Evolutionary conservation across 768 basidiomycete genomes (phyloP).

Genomic region (Amanita rimosa): DNA sequence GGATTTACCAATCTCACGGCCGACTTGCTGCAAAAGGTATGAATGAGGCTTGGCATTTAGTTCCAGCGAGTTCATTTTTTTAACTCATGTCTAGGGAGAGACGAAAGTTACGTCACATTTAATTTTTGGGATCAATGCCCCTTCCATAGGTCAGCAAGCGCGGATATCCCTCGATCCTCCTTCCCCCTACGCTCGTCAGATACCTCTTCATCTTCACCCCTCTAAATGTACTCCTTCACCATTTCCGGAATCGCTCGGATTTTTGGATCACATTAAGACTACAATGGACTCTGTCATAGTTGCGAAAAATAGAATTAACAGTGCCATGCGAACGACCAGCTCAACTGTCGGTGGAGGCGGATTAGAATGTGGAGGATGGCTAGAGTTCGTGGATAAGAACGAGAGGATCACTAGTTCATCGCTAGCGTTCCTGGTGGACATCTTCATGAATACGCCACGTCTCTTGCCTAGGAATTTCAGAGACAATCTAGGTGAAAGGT

Average conservation of each 20-base stretch:
- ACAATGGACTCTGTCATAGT: conserved; percentile 30
- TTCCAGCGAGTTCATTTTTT: too few relatives aligned
- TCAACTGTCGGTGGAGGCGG: conserved; percentile 40
- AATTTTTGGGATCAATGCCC: conserved; percentile 40
- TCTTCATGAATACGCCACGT: conserved; percentile 31
- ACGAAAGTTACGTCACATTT: conserved; percentile 39
- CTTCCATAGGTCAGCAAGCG: conserved; percentile 14
- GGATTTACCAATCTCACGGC: too few relatives aligned
- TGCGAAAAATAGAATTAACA: conserved; percentile 25
- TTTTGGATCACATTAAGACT: conserved; percentile 20
- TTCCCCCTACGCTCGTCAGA: conserved; percentile 47
- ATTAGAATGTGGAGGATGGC: conserved; percentile 48
- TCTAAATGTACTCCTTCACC: conserved; percentile 20
- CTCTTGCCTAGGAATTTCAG: conserved; percentile 37
- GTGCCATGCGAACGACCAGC: conserved; percentile 23
- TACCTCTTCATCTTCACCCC: conserved; percentile 46
- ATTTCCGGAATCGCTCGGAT: conserved; percentile 21
- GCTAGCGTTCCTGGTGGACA: conserved; percentile 49
- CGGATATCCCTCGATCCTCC: conserved; percentile 31
- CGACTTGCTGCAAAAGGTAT: too few relatives aligned
- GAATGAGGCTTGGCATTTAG: too few relatives aligned
- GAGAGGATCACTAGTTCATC: conserved; percentile 36
- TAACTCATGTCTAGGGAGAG: conserved; percentile 22
- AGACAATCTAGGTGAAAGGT: conserved; percentile 24
- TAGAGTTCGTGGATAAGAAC: conserved; percentile 28